phyloP scores from a whole-genome alignment of 768 basidiomycete species.

The Tremella mesenterica region DNA sequence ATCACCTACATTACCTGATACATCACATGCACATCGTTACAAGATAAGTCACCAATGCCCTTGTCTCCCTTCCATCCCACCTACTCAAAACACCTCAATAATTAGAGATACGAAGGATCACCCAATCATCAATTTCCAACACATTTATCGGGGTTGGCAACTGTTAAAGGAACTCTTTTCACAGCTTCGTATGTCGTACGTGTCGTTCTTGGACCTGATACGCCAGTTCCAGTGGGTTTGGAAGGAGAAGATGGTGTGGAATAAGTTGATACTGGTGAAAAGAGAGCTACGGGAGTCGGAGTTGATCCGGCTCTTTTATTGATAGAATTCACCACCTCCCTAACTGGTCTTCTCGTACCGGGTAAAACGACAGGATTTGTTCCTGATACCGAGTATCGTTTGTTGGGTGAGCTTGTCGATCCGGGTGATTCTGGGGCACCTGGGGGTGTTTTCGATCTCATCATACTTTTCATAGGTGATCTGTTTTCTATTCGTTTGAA shows the following conservation, averaged over 20 bases:
- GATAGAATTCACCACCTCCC: conserved; percentile 34
- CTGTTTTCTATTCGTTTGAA: not conserved
- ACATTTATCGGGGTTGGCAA: conserved; percentile 24
- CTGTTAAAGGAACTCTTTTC: conserved; percentile 12
- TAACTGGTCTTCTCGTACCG: conserved; percentile 23
- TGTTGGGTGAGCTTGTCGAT: not conserved
- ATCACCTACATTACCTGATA: no score
- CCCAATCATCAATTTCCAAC: no score
- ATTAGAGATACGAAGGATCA: not conserved
- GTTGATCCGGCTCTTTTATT: conserved; percentile 23
- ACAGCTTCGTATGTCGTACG: conserved; percentile 23
- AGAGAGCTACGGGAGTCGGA: conserved; percentile 3
- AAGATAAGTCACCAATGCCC: no score
- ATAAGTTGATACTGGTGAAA: conserved; percentile 21
- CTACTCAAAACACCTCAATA: not conserved
- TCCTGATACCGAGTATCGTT: no score
- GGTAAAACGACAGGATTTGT: no score
- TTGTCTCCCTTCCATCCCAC: not conserved
- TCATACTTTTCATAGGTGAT: not conserved
- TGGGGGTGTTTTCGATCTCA: not conserved
- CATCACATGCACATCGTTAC: not conserved
- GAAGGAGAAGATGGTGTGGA: conserved; percentile 1
- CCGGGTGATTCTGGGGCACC: not conserved
- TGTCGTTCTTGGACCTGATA: not conserved
- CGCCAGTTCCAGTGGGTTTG: not conserved